Conservation (phyloP, 805 yeast species). For the Millerozyma miso region DNA sequence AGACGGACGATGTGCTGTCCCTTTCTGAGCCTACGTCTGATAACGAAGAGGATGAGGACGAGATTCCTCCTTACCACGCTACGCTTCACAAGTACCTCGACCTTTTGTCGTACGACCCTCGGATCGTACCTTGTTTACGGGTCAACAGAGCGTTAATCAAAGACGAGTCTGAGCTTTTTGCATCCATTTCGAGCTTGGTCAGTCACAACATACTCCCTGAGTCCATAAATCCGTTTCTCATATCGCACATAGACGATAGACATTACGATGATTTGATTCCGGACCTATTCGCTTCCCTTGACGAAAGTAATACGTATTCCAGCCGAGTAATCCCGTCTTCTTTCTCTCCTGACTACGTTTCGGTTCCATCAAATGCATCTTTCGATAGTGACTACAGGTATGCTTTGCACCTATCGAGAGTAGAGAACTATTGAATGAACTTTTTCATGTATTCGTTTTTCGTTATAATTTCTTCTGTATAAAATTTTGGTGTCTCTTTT, state of each 20-base stretch:
- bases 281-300: conserved; percentile 7
- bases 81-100: conserved; percentile 21
- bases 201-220: conserved; percentile 20
- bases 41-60: conserved; percentile 9
- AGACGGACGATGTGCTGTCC: background rate
- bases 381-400: conserved; percentile 2
- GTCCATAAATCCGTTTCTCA: conserved; percentile 20
- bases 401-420: conserved; percentile 6
- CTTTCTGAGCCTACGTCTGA: conserved; percentile 1
- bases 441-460: too few relatives aligned
- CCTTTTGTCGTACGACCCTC: conserved; percentile 23
- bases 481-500: too few relatives aligned
- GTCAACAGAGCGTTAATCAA: conserved; percentile 17
- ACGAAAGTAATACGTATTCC: background rate
- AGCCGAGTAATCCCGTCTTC: background rate
- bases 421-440: conserved; percentile 3
- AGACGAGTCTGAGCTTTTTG: conserved; percentile 6
- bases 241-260: conserved; percentile 24
- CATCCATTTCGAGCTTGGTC: conserved; percentile 15
- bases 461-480: too few relatives aligned
- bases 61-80: conserved; percentile 23
- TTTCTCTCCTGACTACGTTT: background rate
- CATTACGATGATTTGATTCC: conserved; percentile 22
- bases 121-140: conserved; percentile 22
- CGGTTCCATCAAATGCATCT: background rate